Evolutionary conservation across 2,329 filamentous ascomycete species (phyloP).

Genomic region (Phialophora chinensis): DNA sequence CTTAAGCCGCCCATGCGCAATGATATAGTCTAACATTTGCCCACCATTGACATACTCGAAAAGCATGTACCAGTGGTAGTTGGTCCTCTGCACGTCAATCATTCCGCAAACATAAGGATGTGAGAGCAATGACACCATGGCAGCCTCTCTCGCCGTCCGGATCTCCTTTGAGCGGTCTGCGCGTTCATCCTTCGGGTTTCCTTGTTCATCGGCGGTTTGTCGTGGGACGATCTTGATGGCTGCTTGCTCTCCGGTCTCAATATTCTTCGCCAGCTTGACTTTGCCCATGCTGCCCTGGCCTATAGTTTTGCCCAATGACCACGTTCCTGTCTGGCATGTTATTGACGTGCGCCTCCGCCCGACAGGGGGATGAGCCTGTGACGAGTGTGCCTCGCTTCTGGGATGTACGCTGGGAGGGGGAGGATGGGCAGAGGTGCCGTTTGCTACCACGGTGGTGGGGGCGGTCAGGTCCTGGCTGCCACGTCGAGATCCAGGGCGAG

Average conservation of each 20-base stretch:
- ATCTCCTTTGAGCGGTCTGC: slow-evolving; percentile 97
- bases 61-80: slow-evolving; percentile 99
- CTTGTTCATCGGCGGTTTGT: slow-evolving; percentile 83
- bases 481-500: slow-evolving; percentile 50
- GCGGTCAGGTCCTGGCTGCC: slow-evolving; percentile 53
- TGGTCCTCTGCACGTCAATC: slow-evolving; percentile 91
- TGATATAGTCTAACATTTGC: slow-evolving; percentile 99
- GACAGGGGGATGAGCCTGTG: slow-evolving; percentile 48
- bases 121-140: slow-evolving; percentile 91
- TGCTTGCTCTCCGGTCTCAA: slow-evolving; percentile 90
- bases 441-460: slow-evolving; percentile 59
- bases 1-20: slow-evolving; percentile 95
- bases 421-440: slow-evolving; percentile 58
- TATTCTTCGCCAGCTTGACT: slow-evolving; percentile 91
- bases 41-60: slow-evolving; percentile 99
- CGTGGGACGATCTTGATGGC: slow-evolving; percentile 97
- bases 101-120: slow-evolving; percentile 97
- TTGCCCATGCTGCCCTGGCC: slow-evolving; percentile 99
- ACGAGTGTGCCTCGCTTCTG: slow-evolving; percentile 57
- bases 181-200: slow-evolving; percentile 74
- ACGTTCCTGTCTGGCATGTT: slow-evolving; percentile 86
- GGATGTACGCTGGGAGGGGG: slow-evolving; percentile 52
- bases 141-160: slow-evolving; percentile 90
- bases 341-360: slow-evolving; percentile 76
- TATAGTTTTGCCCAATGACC: slow-evolving; percentile 95